phyloP scores from a whole-genome alignment of 2,329 filamentous ascomycete genomes.

The Herpotrichia juniperi region DNA sequence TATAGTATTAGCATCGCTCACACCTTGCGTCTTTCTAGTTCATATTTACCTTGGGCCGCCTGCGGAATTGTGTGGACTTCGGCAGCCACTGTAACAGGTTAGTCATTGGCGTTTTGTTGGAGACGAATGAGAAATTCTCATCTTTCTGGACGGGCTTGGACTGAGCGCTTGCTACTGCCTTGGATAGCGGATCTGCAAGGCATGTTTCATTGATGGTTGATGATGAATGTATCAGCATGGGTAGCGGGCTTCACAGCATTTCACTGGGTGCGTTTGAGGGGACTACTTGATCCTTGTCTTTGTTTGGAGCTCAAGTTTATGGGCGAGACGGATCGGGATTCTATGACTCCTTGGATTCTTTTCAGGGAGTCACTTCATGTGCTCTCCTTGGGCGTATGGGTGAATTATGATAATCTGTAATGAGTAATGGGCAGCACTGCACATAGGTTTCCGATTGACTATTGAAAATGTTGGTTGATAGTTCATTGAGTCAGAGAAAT shows the following conservation, averaged over 20 bases:
- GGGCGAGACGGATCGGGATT: neutral
- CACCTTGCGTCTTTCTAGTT: slow-evolving; percentile 36
- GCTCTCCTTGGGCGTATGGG: neutral
- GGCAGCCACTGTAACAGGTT: slow-evolving; percentile 27
- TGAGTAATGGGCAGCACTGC: slow-evolving; percentile 25
- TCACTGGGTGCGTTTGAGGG: slow-evolving; percentile 1
- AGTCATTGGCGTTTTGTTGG: slow-evolving; percentile 8
- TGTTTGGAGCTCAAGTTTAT: neutral
- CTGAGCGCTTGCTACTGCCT: slow-evolving; percentile 5
- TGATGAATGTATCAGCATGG: slow-evolving; percentile 11
- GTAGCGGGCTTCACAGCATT: slow-evolving; percentile 5
- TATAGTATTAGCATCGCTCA: slow-evolving; percentile 33
- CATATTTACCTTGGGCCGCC: slow-evolving; percentile 40
- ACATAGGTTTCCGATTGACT: no score
- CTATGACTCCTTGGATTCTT: neutral
- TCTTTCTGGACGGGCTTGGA: slow-evolving; percentile 8
- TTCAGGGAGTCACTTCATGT: neutral
- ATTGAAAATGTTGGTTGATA: neutral
- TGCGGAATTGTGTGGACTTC: slow-evolving; percentile 38
- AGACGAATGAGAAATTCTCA: slow-evolving; percentile 7
- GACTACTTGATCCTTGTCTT: neutral
- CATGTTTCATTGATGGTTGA: slow-evolving; percentile 3
- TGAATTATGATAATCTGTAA: slow-evolving; percentile 20
- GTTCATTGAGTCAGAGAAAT: neutral
- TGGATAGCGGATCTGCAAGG: slow-evolving; percentile 6